Evolutionary conservation across 768 basidiomycete species (phyloP), one percentile per base, ranked within the genome.

Genomic region (Pleurotus ostreatus): DNA sequence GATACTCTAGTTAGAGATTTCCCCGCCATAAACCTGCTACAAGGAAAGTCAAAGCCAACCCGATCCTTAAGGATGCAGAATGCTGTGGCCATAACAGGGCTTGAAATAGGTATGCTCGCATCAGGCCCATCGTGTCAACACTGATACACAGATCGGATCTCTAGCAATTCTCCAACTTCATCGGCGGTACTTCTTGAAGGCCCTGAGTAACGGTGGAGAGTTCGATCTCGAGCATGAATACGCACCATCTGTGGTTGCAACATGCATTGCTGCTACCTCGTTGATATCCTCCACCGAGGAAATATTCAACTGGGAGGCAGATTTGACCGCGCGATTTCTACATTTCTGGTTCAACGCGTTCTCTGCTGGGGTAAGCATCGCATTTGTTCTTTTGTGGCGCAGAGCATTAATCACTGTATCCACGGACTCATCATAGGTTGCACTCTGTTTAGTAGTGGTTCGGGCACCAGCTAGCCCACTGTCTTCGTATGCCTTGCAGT

Each of bases 271-370:
- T 22, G 80, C 83, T 7, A 77, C 79, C 46, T 81, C 74, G 39
- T 70, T 89, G 51, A 82, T 88, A 26, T 75, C 77, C 60, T 76
- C 80, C 2, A 68, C 87, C 15, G 79, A 83, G 59, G 75, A 72
- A 37, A 69, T 88, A 20, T 84, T 80, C 65, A 71, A 78, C 39
- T 75, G 79, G 58, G 81, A 86, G 64, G 78, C 82, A 6, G 79
- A 84, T 60, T 68, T 89, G 49, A 82, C 81, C 59, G 78, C 78
- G 51, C 78, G 88, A 26, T 85, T 87, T 61, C 76, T 86, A 67
- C 80, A 83, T 65, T 82, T 87, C 62, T 91, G 88, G 88, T 84
- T 85, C 57, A 87, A 89, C 63, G 75, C 81, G 16, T 88, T 87
- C 65, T 87, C 87, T 44, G 84, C 84, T 6, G 83, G 83, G 57